Base-by-base conservation (phyloP, 2,329 filamentous ascomycete species). In the Diplodia mutila region DNA sequence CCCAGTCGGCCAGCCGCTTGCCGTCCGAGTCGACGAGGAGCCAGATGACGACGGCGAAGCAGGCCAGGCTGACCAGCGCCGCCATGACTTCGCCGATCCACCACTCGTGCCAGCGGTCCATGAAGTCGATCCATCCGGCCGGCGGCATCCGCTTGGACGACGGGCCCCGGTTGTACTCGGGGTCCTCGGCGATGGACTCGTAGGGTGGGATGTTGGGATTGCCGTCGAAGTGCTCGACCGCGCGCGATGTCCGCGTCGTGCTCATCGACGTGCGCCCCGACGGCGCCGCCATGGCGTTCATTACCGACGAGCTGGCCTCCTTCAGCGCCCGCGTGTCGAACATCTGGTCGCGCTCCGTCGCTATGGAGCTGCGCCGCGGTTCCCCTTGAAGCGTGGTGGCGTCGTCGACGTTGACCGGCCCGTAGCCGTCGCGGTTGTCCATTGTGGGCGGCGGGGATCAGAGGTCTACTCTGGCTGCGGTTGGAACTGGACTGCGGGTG, bases 121-220 rank as follows among this genome's bases (percentile, higher is more conserved):
- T 12, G 23, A 63, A 23, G 46, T 51, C 25, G 27, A 48, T 23
- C 42, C 42, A 51, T n/a, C 27, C 42, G 9, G 42, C n/a, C n/a
- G 39, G 59, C 46, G n/a, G 18, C 23, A 32, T 21, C 16, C 12
- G n/a, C 25, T 34, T 16, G n/a, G 53, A 21, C 14, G 34, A n/a
- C 8, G 12, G 23, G 29, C 46, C 59, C 42, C 42, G 42, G 18
- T 51, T 63, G 29, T 51, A 51, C 27, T 63, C 59, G n/a, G 59
- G 59, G n/a, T 63, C 46, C 59, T 63, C 59, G 42, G 42, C 59
- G 59, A 63, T 63, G 46, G 42, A 63, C 29, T 63, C 59, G 42
- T 63, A 63, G 18, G 59, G 59, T 29, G 59, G 59, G 27, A 63
- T 63, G 59, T 63, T 63, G 29, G 59, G 59, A 29, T 63, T 63